Conservation (phyloP, 768 basidiomycete genomes). For the Serendipita vermifera region DNA sequence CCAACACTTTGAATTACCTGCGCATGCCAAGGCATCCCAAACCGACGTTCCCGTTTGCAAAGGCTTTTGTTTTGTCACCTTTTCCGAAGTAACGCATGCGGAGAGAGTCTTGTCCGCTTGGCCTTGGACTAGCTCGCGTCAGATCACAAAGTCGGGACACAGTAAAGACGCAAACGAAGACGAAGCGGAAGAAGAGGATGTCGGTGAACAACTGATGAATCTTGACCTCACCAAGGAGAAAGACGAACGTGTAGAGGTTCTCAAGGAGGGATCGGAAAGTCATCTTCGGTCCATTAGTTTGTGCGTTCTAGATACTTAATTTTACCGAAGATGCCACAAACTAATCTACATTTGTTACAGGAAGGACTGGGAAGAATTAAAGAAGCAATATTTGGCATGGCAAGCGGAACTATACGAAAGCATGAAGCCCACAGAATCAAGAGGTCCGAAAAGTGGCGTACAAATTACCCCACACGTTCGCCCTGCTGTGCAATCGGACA, state of each 20-base stretch:
- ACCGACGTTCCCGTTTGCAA: slow-evolving; percentile 46
- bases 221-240: slow-evolving; percentile 9
- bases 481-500: too few relatives aligned
- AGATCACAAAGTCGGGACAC: slow-evolving; percentile 13
- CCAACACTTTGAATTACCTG: slow-evolving; percentile 44
- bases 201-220: neutral
- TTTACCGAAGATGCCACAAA: neutral
- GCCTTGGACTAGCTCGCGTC: slow-evolving; percentile 46
- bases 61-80: slow-evolving; percentile 61
- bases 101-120: slow-evolving; percentile 36
- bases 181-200: neutral
- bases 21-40: slow-evolving; percentile 50
- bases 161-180: neutral
- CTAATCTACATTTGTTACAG: slow-evolving; percentile 26
- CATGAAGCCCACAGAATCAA: slow-evolving; percentile 20
- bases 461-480: neutral
- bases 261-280: slow-evolving; percentile 35
- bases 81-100: slow-evolving; percentile 31
- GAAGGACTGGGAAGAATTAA: slow-evolving; percentile 46
- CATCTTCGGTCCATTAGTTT: slow-evolving; percentile 40
- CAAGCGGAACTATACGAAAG: slow-evolving; percentile 41
- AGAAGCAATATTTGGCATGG: slow-evolving; percentile 56
- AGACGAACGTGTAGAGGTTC: neutral
- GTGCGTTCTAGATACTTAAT: neutral
- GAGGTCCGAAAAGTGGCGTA: neutral